Conservation (phyloP, 768 basidiomycete species). For the Leccinum incarnatum region DNA sequence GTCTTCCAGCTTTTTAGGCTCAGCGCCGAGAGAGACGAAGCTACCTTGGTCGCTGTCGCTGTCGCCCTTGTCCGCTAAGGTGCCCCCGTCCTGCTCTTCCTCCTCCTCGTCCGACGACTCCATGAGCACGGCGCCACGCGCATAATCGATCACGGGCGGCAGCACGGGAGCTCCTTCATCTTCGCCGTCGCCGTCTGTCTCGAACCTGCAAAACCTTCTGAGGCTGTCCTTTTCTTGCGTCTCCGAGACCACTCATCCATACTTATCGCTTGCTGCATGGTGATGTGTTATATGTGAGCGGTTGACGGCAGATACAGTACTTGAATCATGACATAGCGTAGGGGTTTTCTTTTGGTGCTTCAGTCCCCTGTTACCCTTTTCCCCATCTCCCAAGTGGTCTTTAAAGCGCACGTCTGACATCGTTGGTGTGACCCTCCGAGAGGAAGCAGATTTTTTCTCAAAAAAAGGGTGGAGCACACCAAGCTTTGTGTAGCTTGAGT, state of each 20-base stretch:
- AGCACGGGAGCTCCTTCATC: constrained; percentile 6
- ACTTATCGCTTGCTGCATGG: constrained; percentile 71
- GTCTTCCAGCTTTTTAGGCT: constrained; percentile 20
- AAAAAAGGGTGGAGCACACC: neutral
- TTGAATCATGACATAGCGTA: no score
- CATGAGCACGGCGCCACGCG: constrained; percentile 84
- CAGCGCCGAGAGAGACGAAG: constrained; percentile 38
- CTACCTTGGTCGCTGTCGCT: constrained; percentile 48
- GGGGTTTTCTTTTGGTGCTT: constrained; percentile 7
- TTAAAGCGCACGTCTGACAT: constrained; percentile 89
- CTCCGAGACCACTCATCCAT: constrained; percentile 71
- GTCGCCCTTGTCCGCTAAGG: constrained; percentile 39
- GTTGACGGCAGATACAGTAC: neutral
- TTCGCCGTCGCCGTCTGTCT: constrained; percentile 33
- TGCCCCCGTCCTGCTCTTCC: no score
- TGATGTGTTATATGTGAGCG: neutral
- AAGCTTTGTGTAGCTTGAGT: neutral
- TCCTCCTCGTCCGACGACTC: constrained; percentile 81
- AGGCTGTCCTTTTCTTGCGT: constrained; percentile 73
- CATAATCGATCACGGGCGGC: constrained; percentile 63
- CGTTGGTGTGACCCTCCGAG: neutral
- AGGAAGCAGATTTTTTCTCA: no score
- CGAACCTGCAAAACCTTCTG: constrained; percentile 76
- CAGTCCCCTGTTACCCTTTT: constrained; percentile 34
- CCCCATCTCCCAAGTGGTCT: constrained; percentile 59